Base-by-base conservation (phyloP, 2,329 filamentous ascomycete genomes). In the Madurella fahalii region DNA sequence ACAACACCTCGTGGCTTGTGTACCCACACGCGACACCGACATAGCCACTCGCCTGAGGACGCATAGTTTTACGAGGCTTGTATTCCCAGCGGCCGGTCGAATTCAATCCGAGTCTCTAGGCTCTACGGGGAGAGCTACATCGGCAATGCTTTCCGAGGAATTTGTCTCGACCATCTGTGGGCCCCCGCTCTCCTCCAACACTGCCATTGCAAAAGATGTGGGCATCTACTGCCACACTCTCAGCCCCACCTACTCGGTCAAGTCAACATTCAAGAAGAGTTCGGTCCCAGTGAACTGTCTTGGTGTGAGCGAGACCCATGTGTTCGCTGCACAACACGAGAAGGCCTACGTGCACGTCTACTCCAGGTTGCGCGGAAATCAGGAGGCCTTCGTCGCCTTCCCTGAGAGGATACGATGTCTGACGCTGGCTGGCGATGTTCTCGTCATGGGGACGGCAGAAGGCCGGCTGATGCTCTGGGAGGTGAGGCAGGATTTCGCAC, bases 281-380 rank as follows among this genome's bases (percentile, higher is more conserved):
- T 88, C 89, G 15, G 84, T 86, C n/a, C 80, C 86, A 25, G 76
- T 80, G 54, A 89, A 93, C 70, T 87, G 89, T 63, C 75, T 99
- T 52, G 92, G 90, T 31, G 80, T 92, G 63, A 95, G 81, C 71
- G 77, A 82, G 43, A 86, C 86, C 17, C 94, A 99, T 69, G 79
- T 97, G 45, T 99, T 96, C 69, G 87, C 92, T 4, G 93, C 90
- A 4, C 94, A 99, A 70, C 81, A 87, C 47, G 91, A 92, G 61
- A 97, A 96, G 71, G 90, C 91, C 0, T 89, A 95, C 41, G 81
- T 99, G 1, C 90, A 97, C 72, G 90, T 99, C 52, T 99, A 97
- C 72, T 92, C 83, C 54, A 82, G 91, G 52, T 79, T 85, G 55
- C 88, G 89, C 59, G 89, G 89, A 30, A 94, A 89, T 64, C 91